Evolutionary conservation across 1,139 yeast species (phyloP).

Genomic region (Nakaseomyces sp.): DNA sequence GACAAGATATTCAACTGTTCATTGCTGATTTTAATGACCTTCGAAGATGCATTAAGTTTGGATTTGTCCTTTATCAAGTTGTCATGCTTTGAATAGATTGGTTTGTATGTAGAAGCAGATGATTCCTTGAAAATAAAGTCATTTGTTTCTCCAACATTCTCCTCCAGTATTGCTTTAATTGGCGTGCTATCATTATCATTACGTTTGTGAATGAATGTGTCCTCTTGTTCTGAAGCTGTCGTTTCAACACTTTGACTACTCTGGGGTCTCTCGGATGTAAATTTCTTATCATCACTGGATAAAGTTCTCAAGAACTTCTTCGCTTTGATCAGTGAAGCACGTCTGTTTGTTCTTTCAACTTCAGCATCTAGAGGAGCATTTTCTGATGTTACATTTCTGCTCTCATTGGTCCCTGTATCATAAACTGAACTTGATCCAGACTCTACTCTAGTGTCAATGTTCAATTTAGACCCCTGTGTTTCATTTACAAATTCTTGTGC

Average conservation of each 20-base stretch:
- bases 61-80: not conserved
- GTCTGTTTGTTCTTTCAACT: constrained; percentile 2
- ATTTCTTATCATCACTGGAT: not conserved
- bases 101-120: constrained; percentile 15
- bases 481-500: constrained; percentile 21
- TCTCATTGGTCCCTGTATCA: constrained; percentile 1
- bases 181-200: constrained; percentile 15
- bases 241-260: not conserved
- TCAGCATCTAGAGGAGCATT: not conserved
- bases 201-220: not conserved
- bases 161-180: constrained; percentile 6
- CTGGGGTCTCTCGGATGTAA: not conserved
- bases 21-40: constrained; percentile 37
- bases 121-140: constrained; percentile 23
- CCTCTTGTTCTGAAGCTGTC: not conserved
- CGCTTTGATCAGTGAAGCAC: constrained; percentile 13
- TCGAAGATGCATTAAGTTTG: constrained; percentile 9
- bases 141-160: constrained; percentile 10
- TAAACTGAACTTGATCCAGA: constrained; percentile 2
- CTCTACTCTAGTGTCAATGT: constrained; percentile 1
- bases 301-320: constrained; percentile 11
- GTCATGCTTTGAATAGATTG: constrained; percentile 11
- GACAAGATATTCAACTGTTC: constrained; percentile 57
- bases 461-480: not conserved
- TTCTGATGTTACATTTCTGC: not conserved